A percentile compares a stretch with the other conserved stretches of the same genome.
Conservation (phyloP, 1,139 yeast species). For the Maudiozyma humilis region DNA sequence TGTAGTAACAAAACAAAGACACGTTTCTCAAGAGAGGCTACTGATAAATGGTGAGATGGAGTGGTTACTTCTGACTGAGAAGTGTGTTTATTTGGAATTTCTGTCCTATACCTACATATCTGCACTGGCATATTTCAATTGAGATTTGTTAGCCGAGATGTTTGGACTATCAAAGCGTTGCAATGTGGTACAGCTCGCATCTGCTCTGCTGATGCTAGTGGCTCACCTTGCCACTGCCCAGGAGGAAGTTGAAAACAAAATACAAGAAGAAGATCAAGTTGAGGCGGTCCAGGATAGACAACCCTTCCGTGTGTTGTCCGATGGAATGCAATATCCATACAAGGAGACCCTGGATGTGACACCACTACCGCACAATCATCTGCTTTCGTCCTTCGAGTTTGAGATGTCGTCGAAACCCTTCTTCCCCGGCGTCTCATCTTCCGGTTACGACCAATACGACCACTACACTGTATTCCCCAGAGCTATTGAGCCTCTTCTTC, state of each 20-base stretch:
- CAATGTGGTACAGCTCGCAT: too few species aligned
- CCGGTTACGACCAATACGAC: slow-evolving; percentile 26
- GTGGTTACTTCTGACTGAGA: too few species aligned
- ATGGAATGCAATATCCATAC: slow-evolving; percentile 36
- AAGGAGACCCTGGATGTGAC: slow-evolving; percentile 51
- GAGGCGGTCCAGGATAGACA: neutral
- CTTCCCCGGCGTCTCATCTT: slow-evolving; percentile 25
- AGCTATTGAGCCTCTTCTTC: slow-evolving; percentile 69
- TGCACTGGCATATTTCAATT: too few species aligned
- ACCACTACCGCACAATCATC: slow-evolving; percentile 64
- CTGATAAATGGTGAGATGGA: too few species aligned
- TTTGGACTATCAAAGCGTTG: too few species aligned
- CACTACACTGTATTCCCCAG: slow-evolving; percentile 76
- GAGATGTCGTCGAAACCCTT: slow-evolving; percentile 47
- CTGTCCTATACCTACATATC: too few species aligned
- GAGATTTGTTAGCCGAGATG: too few species aligned
- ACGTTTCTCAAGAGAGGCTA: too few species aligned
- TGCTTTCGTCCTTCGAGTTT: slow-evolving; percentile 55
- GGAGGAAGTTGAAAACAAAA: neutral
- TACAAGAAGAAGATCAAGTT: neutral
- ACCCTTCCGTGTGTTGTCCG: slow-evolving; percentile 1
- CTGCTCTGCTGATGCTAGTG: too few species aligned
- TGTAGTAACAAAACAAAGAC: too few species aligned
- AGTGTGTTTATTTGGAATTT: too few species aligned
- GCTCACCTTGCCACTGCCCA: neutral